Base-by-base conservation (phyloP, 306 rosid species). In the Malus orientalis region DNA sequence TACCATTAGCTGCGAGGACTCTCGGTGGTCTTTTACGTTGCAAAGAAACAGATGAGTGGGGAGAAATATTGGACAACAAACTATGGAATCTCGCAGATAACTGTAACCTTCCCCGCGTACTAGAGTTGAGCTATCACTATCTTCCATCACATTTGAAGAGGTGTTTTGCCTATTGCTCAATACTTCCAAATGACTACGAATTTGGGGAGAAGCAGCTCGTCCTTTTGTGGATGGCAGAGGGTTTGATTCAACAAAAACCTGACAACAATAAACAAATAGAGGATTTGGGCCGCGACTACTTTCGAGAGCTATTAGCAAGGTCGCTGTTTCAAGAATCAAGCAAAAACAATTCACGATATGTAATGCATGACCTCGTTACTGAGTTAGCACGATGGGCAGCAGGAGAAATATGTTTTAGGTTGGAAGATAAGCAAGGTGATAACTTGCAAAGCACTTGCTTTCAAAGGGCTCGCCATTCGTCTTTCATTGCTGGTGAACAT, bases 151-250 rank as follows among this genome's bases (percentile, higher is more conserved):
- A 74, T 62, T 33, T 79, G 8, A 83, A 83, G 12, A 27, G 62
- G 45, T 83, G 76, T 6, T 73, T 80, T 69, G 77, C 3, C 10
- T 71, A 79, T 14, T 61, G 67, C 40, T 61, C 66, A 13, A 27
- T 61, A 11, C 3, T 61, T 61, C 67, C 67, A 4, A 61, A 61
- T 61, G 67, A 27, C 67, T 61, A 14, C 2, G 67, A 61, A 61
- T 61, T 61, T 27, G 22, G 54, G 60, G 10, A 55, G 23, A 55
- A 18, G 23, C 60, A 36, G 11, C 20, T 84, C 5, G 22, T 84
- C 47, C 54, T 32, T 13, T 18, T 80, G 3, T 84, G 87, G 87
- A 84, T 80, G 82, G 87, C 84, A 2, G 79, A 80, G 55, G 75
- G 70, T 18, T 18, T 76, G 65, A 5, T 84, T 8, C 27, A 25